These are phyloP conservation scores for Aureobasidium zeae DNA, from an alignment of 2,329 filamentous ascomycete species.

Conservation along the genomic window DNA sequence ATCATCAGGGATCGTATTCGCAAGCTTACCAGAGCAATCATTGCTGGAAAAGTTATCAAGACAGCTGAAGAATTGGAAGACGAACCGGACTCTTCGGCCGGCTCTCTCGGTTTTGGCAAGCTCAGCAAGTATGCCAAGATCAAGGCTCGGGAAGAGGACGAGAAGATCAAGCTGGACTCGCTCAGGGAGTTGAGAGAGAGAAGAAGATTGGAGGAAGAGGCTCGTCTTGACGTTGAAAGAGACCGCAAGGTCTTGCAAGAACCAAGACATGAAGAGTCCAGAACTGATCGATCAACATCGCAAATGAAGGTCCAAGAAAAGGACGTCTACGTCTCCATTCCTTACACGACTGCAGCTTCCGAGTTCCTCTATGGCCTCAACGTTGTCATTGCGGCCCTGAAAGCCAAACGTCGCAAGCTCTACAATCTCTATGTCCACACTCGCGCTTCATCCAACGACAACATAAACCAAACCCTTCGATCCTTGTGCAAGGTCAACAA, in stretches of 20 bases:
- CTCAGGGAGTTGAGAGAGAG: not conserved
- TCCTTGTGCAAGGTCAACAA: slow-evolving; percentile 28
- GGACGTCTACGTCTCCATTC: slow-evolving; percentile 35
- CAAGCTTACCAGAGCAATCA: not conserved
- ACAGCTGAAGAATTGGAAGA: not conserved
- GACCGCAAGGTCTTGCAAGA: slow-evolving; percentile 3
- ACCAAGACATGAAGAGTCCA: slow-evolving; percentile 1
- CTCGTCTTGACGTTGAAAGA: slow-evolving; percentile 1
- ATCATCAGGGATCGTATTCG: not conserved
- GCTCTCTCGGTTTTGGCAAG: not conserved
- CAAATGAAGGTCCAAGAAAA: not conserved
- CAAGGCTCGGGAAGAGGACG: not conserved
- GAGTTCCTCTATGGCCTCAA: slow-evolving; percentile 84
- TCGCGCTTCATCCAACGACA: slow-evolving; percentile 13
- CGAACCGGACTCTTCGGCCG: not conserved
- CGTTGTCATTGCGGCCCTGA: slow-evolving; percentile 70
- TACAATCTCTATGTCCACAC: slow-evolving; percentile 69
- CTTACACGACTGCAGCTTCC: slow-evolving; percentile 75
- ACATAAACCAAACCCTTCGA: slow-evolving; percentile 12
- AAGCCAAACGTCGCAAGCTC: slow-evolving; percentile 57
- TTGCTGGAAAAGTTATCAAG: not conserved
- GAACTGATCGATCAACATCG: too few relatives aligned
- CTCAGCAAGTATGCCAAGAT: not conserved
- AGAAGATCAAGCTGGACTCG: not conserved
- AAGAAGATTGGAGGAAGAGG: slow-evolving; percentile 8